Base-by-base conservation (phyloP, 768 basidiomycete genomes). In the Trametes cinnabarina region DNA sequence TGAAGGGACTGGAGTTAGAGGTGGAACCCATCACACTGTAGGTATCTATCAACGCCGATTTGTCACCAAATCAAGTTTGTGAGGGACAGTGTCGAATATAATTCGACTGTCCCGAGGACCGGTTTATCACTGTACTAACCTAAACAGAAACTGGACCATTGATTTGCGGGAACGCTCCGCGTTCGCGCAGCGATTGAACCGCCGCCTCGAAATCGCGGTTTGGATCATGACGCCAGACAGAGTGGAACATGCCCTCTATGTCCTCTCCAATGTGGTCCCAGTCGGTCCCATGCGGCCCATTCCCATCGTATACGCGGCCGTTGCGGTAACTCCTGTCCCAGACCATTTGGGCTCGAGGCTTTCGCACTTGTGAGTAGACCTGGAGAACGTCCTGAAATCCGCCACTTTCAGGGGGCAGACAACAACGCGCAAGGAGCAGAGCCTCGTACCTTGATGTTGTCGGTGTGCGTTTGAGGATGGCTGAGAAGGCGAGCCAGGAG, bases 221-320 rank as follows among this genome's bases (percentile, higher is more conserved):
- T 22, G 61, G n/a, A n/a, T 82, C 77, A 63, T 83, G 74, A 37
- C 74, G 70, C 80, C 80, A 84, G 14, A 84, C 75, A 14, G 74
- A 73, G 30, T 73, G 73, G 77, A 75, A 83, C 28, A 76, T 73
- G 12, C 71, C 76, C 2, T 61, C 51, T 25, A 82, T 55, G 35
- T 74, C 71, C 2, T 71, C 57, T n/a, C 67, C 65, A 25, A 77
- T 73, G 10, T 71, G 68, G 47, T 70, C 65, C 12, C 63, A 58
- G 3, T 64, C 61, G 7, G 41, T 22, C 3, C 74, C 72, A 37
- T 70, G 67, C 30, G 68, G 65, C 1, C 73, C 76, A 56, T 70
- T 76, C 1, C 67, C 68, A 47, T 80, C 77, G 58, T 78, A 83
- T 12, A 79, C 69, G 8, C 73, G 70, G 0, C 82, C 83, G 15